Evolutionary conservation across 192 early-diverging fungal species (phyloP), one percentile per base, ranked within the genome.

Genomic region (Entomortierella chlamydospora): DNA sequence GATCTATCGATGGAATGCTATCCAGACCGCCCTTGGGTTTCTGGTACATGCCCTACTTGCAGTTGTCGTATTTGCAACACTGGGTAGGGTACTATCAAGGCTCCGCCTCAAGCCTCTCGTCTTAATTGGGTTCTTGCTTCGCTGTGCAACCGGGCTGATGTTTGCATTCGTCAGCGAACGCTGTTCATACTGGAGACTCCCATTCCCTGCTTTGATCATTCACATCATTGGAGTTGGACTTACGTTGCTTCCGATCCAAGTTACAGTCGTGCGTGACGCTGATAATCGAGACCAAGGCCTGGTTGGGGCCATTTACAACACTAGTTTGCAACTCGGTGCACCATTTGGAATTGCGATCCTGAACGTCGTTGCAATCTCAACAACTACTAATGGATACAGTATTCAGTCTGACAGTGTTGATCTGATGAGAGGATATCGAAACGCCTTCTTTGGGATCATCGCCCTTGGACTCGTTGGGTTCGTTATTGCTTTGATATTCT

Each of bases 21-120:
- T 84, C 25, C 30, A 86, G 57, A 68, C 83, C 2, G 85, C 85
- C 6, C 43, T 86, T 3, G 77, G 81, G 1, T 84, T 79, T 42
- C 58, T 86, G 18, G 76, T 81, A 12, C 66, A 76, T 41, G 70
- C 83, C 3, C 61, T 86, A 28, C 55, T 81, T 0, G 62, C 65
- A 1, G 37, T 86, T 26, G 65, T 84, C 4, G 66, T 70, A 20
- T 64, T 70, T 28, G 34, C 70, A 9, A 26, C 67, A 30, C 41
- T 82, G 1, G 85, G 83, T 15, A 69, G 72, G 37, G 28, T 81
- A 9, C 42, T 73, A 1, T 72, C 81, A 63, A 61, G 67, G 9
- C 25, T 68, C 0, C 50, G 53, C 7, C 42, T 70, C 33, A 68
- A 68, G 43, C 60, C 55, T 0, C 29, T 76, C 10, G 70, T 82